Base-by-base conservation (phyloP, 768 basidiomycete genomes). In the Termitomyces sp. region DNA sequence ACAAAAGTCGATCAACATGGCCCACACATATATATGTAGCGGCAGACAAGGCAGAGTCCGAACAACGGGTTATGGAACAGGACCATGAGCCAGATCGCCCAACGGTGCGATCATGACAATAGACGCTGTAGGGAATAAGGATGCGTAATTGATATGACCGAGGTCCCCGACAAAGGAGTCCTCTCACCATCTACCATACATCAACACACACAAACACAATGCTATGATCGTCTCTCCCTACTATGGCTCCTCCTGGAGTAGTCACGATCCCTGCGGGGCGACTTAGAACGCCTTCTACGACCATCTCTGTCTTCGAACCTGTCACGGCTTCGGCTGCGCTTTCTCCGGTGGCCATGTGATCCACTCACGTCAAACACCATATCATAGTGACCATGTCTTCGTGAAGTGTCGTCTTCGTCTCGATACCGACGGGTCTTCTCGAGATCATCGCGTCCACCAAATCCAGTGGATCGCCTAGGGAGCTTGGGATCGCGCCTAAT, bases 341-440 rank as follows among this genome's bases (percentile, higher is more conserved):
- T 81, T 46, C 78, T 72, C 41, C 75, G 75, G 47, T 77, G 77
- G 24, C 69, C 72, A 46, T 53, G 58, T 34, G 72, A 70, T 24
- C 67, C 70, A 22, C 67, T 64, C 14, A 87, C 77, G 59, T 95
- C 92, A 69, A 95, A 94, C 24, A 94, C 89, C 88, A 94, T 86
- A 22, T 83, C 84, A 66, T 94, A 92, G 18, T 73, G 76, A 37
- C 43, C 53, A 54, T 61, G 59, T 27, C 68, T 66, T 31, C 42
- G 29, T 14, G 49, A 20, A 24, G 43, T 9, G 22, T 67, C 66
- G 9, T 70, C 69, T 32, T 77, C 76, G 31, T 76, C 77, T 53
- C 92, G 71, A 64, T 94, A 94, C 54, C 79, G 79, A 51, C 82
- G 77, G 1, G 90, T 90, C 59, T 77, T 75, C 65, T 90, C 90